Percentiles rank a stretch among this genome's conserved stretches.
Evolutionary conservation across 345 rosid genomes (phyloP).

Genomic region (Fremontodendron californicum): DNA sequence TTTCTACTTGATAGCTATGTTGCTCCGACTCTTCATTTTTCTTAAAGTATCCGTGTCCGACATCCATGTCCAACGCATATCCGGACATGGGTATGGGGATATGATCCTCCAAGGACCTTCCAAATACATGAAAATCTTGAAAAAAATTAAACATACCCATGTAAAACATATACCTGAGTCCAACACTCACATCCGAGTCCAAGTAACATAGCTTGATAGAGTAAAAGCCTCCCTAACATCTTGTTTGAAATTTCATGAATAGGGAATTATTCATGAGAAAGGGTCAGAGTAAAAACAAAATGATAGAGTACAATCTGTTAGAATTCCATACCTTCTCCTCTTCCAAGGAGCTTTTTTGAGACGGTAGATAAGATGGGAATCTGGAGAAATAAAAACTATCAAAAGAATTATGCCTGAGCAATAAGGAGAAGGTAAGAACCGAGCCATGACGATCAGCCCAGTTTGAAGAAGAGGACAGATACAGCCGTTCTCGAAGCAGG

Average conservation of each 20-base stretch:
- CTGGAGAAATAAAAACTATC: constrained; percentile 34
- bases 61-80: no score
- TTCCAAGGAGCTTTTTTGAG: constrained; percentile 54
- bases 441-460: constrained; percentile 82
- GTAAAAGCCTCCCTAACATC: constrained; percentile 69
- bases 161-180: no score
- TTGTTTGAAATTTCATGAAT: constrained; percentile 78
- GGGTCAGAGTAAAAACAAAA: constrained; percentile 25
- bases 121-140: no score
- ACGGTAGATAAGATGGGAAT: constrained; percentile 42
- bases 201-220: no score
- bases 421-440: constrained; percentile 56
- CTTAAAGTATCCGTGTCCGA: no score
- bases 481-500: constrained; percentile 31
- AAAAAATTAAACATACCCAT: no score
- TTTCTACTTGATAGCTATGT: no score
- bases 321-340: constrained; percentile 68
- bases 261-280: no score
- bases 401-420: constrained; percentile 65
- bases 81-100: no score
- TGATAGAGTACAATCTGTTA: background rate
- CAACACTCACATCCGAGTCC: no score
- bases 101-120: no score
- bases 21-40: no score
- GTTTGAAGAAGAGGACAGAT: constrained; percentile 39